Evolutionary conservation across 2,329 filamentous ascomycete species (phyloP).

Genomic region (Ambrosiella cleistominuta): DNA sequence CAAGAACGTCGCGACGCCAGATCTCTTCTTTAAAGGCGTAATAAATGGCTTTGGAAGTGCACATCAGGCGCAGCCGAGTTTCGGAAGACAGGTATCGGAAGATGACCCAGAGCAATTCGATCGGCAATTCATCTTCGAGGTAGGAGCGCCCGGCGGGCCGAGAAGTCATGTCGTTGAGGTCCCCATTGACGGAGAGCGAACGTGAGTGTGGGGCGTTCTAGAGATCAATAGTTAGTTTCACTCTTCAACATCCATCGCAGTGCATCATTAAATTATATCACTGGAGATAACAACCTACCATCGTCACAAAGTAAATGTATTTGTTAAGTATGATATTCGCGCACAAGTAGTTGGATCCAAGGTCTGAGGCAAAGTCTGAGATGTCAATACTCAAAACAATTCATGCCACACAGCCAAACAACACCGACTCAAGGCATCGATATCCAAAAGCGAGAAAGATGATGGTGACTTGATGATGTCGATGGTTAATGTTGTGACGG

Average conservation of each 20-base stretch:
- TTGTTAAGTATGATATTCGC: background rate
- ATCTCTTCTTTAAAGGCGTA: conserved; percentile 3
- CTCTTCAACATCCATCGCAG: too few relatives aligned
- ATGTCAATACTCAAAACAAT: background rate
- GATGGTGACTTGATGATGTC: background rate
- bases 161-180: background rate
- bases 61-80: background rate
- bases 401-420: background rate
- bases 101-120: background rate
- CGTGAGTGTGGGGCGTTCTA: too few relatives aligned
- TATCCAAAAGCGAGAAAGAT: background rate
- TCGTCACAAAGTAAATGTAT: background rate
- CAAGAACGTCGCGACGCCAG: background rate
- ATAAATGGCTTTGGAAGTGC: background rate
- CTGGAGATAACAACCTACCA: background rate
- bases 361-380: background rate
- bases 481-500: background rate
- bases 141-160: background rate
- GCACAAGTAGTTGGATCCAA: background rate
- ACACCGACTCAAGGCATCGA: background rate
- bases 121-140: background rate
- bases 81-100: conserved; percentile 2
- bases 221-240: too few relatives aligned
- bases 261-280: background rate
- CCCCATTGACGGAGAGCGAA: too few relatives aligned